Evolutionary conservation across 2,329 filamentous ascomycete species (phyloP).

Genomic region (Aspergillus sp.): DNA sequence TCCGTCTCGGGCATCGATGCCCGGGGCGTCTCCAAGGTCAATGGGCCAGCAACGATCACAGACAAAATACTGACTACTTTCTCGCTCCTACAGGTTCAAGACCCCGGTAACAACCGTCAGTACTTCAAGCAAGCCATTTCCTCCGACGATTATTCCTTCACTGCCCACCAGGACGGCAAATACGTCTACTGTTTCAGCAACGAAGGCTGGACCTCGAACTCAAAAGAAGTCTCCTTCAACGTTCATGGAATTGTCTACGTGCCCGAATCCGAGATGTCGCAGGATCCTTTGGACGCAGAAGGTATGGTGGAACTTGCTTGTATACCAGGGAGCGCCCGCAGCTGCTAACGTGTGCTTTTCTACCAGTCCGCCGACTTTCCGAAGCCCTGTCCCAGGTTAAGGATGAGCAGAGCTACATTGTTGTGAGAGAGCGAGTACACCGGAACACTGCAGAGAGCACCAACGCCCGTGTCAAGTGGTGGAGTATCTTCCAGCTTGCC

Average conservation of each 20-base stretch:
- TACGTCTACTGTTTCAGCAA: conserved; percentile 99
- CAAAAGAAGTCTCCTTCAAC: conserved; percentile 98
- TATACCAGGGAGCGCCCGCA: not conserved
- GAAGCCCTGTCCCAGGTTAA: conserved; percentile 88
- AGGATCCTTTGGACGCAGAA: conserved; percentile 87
- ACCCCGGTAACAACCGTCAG: conserved; percentile 70
- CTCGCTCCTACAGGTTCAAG: conserved; percentile 59
- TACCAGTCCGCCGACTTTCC: conserved; percentile 70
- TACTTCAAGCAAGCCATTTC: conserved; percentile 76
- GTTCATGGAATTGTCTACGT: conserved; percentile 98
- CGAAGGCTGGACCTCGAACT: conserved; percentile 93
- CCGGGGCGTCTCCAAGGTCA: not conserved
- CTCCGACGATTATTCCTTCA: conserved; percentile 90
- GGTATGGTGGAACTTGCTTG: conserved; percentile 47
- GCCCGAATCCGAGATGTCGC: conserved; percentile 74
- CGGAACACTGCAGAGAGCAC: conserved; percentile 98
- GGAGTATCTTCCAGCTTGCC: conserved; percentile 93
- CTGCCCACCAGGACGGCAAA: conserved; percentile 77
- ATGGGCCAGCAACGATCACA: not conserved
- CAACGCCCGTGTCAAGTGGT: conserved; percentile 97
- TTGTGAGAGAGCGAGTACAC: conserved; percentile 91
- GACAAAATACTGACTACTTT: conserved; percentile 8
- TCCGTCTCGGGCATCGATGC: not conserved
- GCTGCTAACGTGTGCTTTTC: conserved; percentile 1
- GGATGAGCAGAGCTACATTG: conserved; percentile 96